Evolutionary conservation across 306 rosid species (phyloP).

Genomic region (Hylodesmum podocarpum): DNA sequence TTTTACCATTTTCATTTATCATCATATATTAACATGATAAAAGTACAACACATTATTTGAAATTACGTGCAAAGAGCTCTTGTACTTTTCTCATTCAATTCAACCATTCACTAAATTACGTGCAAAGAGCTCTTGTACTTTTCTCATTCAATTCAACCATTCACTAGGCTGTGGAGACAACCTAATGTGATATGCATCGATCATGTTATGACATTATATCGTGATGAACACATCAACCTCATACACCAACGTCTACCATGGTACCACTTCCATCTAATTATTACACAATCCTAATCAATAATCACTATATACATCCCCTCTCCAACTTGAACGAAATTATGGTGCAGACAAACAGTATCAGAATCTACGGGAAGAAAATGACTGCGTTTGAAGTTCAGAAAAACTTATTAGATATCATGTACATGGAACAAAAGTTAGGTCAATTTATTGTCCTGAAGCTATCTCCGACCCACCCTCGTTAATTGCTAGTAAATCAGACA

Average conservation of each 20-base stretch:
- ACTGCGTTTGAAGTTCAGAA: neutral
- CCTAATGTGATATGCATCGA: neutral
- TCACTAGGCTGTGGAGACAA: neutral
- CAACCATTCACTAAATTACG: neutral
- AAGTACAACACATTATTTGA: neutral
- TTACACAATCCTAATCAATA: neutral
- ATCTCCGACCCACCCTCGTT: neutral
- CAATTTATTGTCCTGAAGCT: neutral
- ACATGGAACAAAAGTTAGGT: neutral
- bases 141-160: neutral
- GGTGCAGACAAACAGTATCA: neutral
- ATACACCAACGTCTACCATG: neutral
- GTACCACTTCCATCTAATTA: neutral
- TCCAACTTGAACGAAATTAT: neutral
- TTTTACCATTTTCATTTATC: neutral
- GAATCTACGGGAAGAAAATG: neutral
- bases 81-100: neutral
- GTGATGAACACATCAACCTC: neutral
- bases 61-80: neutral
- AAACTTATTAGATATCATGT: neutral
- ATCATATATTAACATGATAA: neutral
- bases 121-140: too few relatives aligned
- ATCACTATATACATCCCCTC: neutral
- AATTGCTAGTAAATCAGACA: neutral
- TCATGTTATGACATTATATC: neutral